Evolutionary conservation across 768 basidiomycete species (phyloP).

Genomic region (Candolleomyces aberdarensis): DNA sequence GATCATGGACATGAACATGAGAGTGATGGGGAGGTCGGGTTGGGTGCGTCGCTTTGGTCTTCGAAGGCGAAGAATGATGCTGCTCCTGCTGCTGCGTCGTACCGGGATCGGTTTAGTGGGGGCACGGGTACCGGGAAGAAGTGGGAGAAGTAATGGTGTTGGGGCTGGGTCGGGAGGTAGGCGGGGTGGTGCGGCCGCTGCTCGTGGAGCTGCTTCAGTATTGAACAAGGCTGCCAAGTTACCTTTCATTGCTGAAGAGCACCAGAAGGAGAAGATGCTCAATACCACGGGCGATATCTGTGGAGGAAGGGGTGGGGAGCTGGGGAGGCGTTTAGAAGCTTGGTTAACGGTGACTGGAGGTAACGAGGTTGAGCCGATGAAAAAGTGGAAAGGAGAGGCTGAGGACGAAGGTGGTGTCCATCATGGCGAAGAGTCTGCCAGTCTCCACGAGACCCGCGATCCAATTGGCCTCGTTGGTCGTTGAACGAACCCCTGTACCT

Average conservation of each 20-base stretch:
- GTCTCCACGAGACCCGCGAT: too few species aligned
- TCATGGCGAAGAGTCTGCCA: too few species aligned
- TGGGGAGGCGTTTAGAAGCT: constrained; percentile 72
- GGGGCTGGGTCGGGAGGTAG: not conserved
- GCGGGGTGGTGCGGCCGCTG: not conserved
- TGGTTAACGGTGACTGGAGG: constrained; percentile 54
- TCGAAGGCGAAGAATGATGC: not conserved
- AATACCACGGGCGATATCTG: constrained; percentile 73
- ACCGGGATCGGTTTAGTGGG: not conserved
- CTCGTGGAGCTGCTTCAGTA: not conserved
- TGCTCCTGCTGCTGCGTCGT: not conserved
- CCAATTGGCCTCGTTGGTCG: too few species aligned
- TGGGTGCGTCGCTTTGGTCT: not conserved
- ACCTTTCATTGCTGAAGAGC: constrained; percentile 51
- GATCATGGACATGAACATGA: constrained; percentile 10
- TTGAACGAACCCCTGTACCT: too few species aligned
- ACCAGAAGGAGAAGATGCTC: constrained; percentile 68
- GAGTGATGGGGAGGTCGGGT: not conserved
- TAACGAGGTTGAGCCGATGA: not conserved
- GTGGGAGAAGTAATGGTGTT: not conserved
- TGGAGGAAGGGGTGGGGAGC: constrained; percentile 75
- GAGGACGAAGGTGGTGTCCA: not conserved
- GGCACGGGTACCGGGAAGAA: not conserved
- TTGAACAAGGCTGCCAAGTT: constrained; percentile 38
- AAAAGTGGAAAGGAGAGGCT: not conserved